Percentiles rank a stretch among this genome's conserved stretches.
Evolutionary conservation across 179 eudicot genomes (phyloP).

Genomic region (Beta corolliflora): DNA sequence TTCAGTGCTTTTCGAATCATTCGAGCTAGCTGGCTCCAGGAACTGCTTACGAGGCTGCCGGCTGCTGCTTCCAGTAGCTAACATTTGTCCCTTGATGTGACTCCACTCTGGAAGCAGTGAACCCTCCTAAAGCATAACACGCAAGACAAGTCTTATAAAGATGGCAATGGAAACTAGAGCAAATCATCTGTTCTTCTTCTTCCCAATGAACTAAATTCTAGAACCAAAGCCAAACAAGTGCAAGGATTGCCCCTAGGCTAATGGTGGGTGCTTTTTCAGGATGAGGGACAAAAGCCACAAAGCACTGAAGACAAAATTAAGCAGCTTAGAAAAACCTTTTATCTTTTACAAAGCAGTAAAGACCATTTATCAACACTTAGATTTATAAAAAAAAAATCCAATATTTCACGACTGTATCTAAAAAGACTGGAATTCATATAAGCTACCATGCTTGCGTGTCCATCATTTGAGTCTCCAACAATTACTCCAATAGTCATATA

Average conservation of each 20-base stretch:
- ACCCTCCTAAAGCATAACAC: constrained; percentile 51
- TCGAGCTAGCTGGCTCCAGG: constrained; percentile 50
- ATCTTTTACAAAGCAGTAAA: background rate
- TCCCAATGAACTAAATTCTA: background rate
- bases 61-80: constrained; percentile 56
- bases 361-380: no score
- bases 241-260: background rate
- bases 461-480: no score
- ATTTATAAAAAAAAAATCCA: no score
- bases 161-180: background rate
- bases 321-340: background rate
- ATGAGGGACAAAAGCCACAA: background rate
- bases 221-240: background rate
- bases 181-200: background rate
- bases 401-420: no score
- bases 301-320: constrained; percentile 2
- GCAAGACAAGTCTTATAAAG: constrained; percentile 1
- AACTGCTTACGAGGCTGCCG: constrained; percentile 71
- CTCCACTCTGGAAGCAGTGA: constrained; percentile 60
- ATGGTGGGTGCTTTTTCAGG: background rate
- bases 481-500: no score
- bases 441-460: no score
- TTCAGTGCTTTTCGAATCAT: constrained; percentile 67
- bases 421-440: no score
- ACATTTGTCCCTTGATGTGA: constrained; percentile 61